Conservation (phyloP, 371 early-diverging fungal species). For the Vairimorpha ceranae region DNA sequence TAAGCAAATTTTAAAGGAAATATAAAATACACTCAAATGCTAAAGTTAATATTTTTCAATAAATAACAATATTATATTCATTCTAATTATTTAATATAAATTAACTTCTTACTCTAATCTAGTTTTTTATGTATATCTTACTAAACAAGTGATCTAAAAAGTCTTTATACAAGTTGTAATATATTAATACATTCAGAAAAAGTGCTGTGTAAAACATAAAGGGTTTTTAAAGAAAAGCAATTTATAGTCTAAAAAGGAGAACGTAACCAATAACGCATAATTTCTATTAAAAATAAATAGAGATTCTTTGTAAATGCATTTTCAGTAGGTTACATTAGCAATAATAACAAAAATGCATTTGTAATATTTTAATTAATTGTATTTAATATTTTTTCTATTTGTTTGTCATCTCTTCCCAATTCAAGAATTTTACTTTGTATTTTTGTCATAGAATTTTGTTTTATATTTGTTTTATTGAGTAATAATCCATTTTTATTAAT, state of each 20-base stretch:
- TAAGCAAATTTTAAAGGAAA: too few species aligned
- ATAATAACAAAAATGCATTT: too few species aligned
- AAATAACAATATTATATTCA: too few species aligned
- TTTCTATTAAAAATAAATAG: background rate
- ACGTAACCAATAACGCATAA: background rate
- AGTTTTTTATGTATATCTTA: background rate
- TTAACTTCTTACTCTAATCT: too few species aligned
- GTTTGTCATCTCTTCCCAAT: background rate
- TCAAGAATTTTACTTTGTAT: background rate
- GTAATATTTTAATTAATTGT: background rate
- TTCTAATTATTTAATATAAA: too few species aligned
- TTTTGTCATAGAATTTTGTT: too few species aligned
- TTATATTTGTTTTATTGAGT: too few species aligned
- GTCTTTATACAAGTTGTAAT: constrained; percentile 16
- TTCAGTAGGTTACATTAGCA: too few species aligned
- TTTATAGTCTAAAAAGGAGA: background rate
- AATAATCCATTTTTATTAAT: too few species aligned
- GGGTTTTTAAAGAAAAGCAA: background rate
- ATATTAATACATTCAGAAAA: constrained; percentile 25
- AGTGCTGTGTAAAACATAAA: constrained; percentile 29
- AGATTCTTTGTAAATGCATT: too few species aligned
- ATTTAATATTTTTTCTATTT: background rate
- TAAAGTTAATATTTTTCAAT: too few species aligned
- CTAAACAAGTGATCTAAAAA: constrained; percentile 14
- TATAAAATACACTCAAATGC: too few species aligned